Base-by-base conservation (phyloP, 73 alveolate species). In the Diophrys appendiculata region DNA sequence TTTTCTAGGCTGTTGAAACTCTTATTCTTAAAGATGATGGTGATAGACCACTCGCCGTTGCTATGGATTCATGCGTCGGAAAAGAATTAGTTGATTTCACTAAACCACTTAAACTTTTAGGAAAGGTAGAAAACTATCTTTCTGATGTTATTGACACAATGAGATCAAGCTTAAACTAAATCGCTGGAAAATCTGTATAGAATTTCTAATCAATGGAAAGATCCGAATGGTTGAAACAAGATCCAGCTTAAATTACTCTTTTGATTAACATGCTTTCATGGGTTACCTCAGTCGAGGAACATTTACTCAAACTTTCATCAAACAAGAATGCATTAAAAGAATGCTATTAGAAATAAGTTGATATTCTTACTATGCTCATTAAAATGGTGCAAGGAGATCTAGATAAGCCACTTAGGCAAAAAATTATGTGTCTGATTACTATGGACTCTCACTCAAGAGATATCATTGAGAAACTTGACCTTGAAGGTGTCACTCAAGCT, bases 361-460 rank as follows among this genome's bases (percentile, higher is more conserved):
- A 88, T 34, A 78, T 89, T 68, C 90, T 97, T 64, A 92, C 98
- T 54, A 93, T 75, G 35, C 88, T 97, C 35, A 97, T 97, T 89
- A 91, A 96, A 71, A 83, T 95, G 87, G 99, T 97, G 73, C 91
- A 94, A 87, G 99, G 98, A 55, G 98, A 97, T 72, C 86, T 97
- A 25, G 92, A 92, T 5, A 95, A 78, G 77, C 95, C 96, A 31
- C 89, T 94, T 33, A 94, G 98, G 92, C 90, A 92, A 78, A 97
- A 98, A 90, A 93, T 98, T 73, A 98, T 98, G 99, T 97, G 99
- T 60, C 79, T 98, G 91, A 98, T 98, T 83, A 98, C 99, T 32
- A 90, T 98, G 95, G 99, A 98, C 87, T 96, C 99, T n/a, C 99
- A 98, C 93, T 91, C 98, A 26, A 93, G 99, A 93, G 99, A 98